Evolutionary conservation across 495 filamentous ascomycete genomes (phyloP).

Genomic region (Neurospora sp.): DNA sequence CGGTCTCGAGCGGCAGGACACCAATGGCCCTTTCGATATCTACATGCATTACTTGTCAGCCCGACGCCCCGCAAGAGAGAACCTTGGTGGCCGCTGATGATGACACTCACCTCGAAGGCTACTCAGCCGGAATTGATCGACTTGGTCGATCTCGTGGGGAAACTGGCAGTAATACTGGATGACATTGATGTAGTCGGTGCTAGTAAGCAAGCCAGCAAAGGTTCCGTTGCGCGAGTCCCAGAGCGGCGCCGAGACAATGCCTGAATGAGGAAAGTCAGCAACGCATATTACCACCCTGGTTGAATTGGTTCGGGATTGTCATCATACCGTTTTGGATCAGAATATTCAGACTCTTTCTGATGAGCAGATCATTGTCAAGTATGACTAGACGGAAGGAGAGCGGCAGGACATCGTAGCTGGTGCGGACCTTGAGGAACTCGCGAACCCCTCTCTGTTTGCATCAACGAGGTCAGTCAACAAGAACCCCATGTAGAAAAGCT

Average conservation of each 20-base stretch:
- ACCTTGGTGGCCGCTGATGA: not conserved
- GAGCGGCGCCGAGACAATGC: conserved; percentile 93
- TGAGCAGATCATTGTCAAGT: conserved; percentile 86
- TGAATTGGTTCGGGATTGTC: conserved; percentile 1
- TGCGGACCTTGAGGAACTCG: conserved; percentile 93
- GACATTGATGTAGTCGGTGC: conserved; percentile 96
- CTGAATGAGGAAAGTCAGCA: conserved; percentile 36
- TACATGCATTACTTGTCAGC: conserved; percentile 26
- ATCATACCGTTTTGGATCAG: conserved; percentile 88
- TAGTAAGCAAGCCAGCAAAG: conserved; percentile 90
- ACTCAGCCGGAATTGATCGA: conserved; percentile 90
- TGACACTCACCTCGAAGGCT: conserved; percentile 68
- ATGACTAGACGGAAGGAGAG: conserved; percentile 93
- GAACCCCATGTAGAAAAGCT: not conserved
- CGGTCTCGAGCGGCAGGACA: conserved; percentile 85
- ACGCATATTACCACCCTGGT: conserved; percentile 3
- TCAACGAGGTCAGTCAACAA: conserved; percentile 7
- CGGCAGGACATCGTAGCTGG: conserved; percentile 97
- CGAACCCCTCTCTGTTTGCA: conserved; percentile 66
- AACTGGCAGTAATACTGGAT: conserved; percentile 99
- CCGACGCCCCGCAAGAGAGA: not conserved
- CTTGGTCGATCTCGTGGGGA: conserved; percentile 74
- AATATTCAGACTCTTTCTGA: conserved; percentile 94
- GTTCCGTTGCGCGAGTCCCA: conserved; percentile 94
- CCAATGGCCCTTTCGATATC: conserved; percentile 93